Percentiles rank a stretch among this genome's conserved stretches.
Conservation (phyloP, 192 early-diverging fungal species). For the Lobosporangium transversale region DNA sequence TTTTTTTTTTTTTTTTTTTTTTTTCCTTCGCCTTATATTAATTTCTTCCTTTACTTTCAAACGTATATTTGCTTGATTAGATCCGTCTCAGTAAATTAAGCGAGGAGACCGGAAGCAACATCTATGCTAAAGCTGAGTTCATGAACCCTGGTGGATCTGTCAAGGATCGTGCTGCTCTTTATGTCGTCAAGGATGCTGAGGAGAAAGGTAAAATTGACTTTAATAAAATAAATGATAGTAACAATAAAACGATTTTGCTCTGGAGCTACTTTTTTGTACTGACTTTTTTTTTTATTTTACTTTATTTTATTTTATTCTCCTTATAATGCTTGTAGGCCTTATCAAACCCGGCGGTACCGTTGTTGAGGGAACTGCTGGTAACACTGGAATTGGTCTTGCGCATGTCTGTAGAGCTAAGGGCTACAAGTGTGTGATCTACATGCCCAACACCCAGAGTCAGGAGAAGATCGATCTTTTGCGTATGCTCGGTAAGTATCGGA, state of each 20-base stretch:
- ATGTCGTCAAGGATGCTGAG: constrained; percentile 95
- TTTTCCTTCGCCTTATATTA: no score
- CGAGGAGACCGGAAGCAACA: constrained; percentile 84
- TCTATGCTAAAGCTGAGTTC: constrained; percentile 95
- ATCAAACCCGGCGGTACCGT: constrained; percentile 90
- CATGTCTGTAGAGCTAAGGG: constrained; percentile 94
- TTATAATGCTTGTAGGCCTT: no score
- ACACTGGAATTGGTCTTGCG: constrained; percentile 97
- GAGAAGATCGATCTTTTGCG: constrained; percentile 94
- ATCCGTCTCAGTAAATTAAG: constrained; percentile 76
- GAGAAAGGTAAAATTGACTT: constrained; percentile 60
- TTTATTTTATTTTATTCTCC: no score
- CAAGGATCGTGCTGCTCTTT: constrained; percentile 96
- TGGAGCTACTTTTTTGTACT: no score
- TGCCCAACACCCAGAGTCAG: constrained; percentile 97
- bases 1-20: not conserved
- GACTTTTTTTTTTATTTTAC: not conserved
- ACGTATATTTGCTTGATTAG: constrained; percentile 40
- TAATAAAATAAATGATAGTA: not conserved
- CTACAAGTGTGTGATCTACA: constrained; percentile 95
- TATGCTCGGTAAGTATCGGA: constrained; percentile 73
- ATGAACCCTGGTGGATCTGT: constrained; percentile 98
- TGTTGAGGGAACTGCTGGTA: constrained; percentile 87
- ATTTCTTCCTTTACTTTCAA: not conserved
- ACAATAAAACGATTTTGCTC: no score